Conservation (phyloP, 2,329 filamentous ascomycete genomes). For the Tolypocladium nubicola region DNA sequence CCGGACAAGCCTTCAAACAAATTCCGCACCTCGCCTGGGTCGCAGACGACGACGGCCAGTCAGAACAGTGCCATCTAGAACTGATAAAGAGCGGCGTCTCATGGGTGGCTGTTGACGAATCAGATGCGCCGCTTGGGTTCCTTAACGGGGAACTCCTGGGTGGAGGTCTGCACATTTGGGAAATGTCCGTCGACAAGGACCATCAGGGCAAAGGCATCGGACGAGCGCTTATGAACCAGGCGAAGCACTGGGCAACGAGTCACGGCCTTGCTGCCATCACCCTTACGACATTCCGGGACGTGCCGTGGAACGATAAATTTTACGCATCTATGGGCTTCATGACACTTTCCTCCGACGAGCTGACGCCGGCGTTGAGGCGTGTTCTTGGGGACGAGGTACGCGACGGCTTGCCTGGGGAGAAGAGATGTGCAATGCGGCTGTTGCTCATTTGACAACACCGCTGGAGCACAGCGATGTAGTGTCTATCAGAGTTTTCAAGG, state of each 20-base stretch:
- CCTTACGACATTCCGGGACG: conserved; percentile 6
- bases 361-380: neutral
- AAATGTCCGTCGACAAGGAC: conserved; percentile 5
- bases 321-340: conserved; percentile 3
- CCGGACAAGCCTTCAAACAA: conserved; percentile 4
- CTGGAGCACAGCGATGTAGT: no score
- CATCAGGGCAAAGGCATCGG: conserved; percentile 5
- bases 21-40: conserved; percentile 6
- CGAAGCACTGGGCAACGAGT: neutral
- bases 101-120: conserved; percentile 3
- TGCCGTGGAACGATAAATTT: conserved; percentile 7
- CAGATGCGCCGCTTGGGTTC: conserved; percentile 3
- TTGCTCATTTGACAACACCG: neutral
- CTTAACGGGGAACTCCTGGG: conserved; percentile 5
- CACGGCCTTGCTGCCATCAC: conserved; percentile 2
- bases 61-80: conserved; percentile 2
- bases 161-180: conserved; percentile 6
- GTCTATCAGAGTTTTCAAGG: no score
- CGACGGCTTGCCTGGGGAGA: neutral
- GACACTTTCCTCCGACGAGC: neutral
- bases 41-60: conserved; percentile 5
- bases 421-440: neutral
- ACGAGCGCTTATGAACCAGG: conserved; percentile 1
- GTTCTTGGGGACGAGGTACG: neutral
- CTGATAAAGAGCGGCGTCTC: conserved; percentile 4